These are phyloP conservation scores for Camellia sinensis DNA, from an alignment of 148 eudicot genomes.

Conservation along the genomic window DNA sequence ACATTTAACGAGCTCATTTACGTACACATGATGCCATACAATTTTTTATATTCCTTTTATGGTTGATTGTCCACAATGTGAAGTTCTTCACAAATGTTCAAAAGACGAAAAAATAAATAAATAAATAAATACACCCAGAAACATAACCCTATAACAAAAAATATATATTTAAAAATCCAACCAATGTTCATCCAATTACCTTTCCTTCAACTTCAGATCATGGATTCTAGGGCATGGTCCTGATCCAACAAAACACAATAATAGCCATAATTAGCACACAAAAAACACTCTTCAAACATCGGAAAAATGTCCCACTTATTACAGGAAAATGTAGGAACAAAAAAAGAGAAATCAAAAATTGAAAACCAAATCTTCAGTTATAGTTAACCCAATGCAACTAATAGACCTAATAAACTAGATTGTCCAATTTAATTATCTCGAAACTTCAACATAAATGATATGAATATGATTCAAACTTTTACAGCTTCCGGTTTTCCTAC, in stretches of 20 bases:
- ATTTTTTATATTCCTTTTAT: neutral
- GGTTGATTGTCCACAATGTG: neutral
- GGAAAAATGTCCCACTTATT: neutral
- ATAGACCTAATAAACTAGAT: neutral
- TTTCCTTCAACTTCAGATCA: conserved; percentile 88
- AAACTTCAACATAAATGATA: neutral
- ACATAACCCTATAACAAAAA: neutral
- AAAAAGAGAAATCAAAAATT: neutral
- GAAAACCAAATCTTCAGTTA: neutral
- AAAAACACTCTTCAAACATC: neutral
- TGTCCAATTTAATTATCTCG: neutral
- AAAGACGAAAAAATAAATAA: neutral
- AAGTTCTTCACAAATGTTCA: neutral
- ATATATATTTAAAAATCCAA: neutral
- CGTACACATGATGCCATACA: too few species aligned
- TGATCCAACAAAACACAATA: conserved; percentile 29
- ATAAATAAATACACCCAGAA: neutral
- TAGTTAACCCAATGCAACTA: conserved; percentile 1
- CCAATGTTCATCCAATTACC: conserved; percentile 39
- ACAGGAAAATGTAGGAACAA: neutral
- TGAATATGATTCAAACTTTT: conserved; percentile 3
- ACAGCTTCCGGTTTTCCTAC: neutral
- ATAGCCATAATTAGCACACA: neutral
- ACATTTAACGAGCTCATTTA: too few species aligned
- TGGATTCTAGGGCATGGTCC: conserved; percentile 90